phyloP scores from a whole-genome alignment of 2,329 filamentous ascomycete genomes.

The Pezicula neosporulosa region DNA sequence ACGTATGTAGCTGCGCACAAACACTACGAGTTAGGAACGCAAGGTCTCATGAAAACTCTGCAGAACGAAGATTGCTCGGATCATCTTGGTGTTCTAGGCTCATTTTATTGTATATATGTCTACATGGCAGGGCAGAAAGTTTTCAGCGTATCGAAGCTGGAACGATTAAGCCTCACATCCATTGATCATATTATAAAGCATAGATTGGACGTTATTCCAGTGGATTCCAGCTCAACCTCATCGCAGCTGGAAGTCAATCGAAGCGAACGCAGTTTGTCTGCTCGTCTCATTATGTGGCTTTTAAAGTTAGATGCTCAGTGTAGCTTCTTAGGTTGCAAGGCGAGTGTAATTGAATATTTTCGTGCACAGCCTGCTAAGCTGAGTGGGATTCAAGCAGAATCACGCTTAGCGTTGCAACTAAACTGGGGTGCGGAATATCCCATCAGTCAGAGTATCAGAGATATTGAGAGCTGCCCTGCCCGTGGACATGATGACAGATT shows the following conservation, averaged over 20 bases:
- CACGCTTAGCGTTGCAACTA: conserved; percentile 8
- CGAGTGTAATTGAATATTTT: conserved; percentile 7
- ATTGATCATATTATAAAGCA: conserved; percentile 1
- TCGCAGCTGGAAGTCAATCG: neutral
- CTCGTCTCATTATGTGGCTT: conserved; percentile 9
- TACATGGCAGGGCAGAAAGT: conserved; percentile 4
- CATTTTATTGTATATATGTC: conserved; percentile 8
- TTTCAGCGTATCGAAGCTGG: conserved; percentile 1
- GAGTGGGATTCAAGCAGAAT: conserved; percentile 3
- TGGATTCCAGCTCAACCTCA: neutral
- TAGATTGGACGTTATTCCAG: neutral
- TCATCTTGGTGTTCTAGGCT: conserved; percentile 3
- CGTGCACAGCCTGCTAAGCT: conserved; percentile 3
- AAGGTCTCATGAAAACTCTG: conserved; percentile 6
- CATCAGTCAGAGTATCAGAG: conserved; percentile 11
- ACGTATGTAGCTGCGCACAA: neutral
- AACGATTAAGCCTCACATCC: conserved; percentile 6
- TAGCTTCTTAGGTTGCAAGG: conserved; percentile 9
- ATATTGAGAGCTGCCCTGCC: conserved; percentile 10
- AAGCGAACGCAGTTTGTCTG: conserved; percentile 4
- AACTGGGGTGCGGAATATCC: conserved; percentile 11
- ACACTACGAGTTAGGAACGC: conserved; percentile 9
- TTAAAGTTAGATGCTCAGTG: conserved; percentile 12
- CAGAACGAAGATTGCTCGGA: neutral
- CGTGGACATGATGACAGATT: conserved; percentile 12